A percentile compares a stretch with the other conserved stretches of the same genome.
Conservation (phyloP, 805 yeast species). For the Candida golubevii region DNA sequence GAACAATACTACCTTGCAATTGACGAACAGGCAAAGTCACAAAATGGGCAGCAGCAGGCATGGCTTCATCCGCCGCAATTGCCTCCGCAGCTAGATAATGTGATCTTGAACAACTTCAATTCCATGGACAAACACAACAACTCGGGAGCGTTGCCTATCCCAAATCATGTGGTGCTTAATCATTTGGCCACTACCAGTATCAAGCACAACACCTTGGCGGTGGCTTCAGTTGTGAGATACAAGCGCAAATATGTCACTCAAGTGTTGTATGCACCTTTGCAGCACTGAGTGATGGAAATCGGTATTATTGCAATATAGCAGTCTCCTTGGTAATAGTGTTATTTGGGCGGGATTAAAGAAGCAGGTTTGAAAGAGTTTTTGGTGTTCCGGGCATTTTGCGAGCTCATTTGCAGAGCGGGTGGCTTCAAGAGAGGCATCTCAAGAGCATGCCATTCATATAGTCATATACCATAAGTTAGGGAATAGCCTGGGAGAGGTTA, state of each 20-base stretch:
- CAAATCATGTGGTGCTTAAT: slow-evolving; percentile 90
- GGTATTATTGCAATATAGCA: too few species aligned
- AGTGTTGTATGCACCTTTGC: slow-evolving; percentile 76
- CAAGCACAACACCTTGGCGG: slow-evolving; percentile 89
- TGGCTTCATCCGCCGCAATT: slow-evolving; percentile 89
- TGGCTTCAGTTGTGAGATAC: slow-evolving; percentile 86
- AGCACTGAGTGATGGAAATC: slow-evolving; percentile 2
- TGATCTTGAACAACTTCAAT: slow-evolving; percentile 71
- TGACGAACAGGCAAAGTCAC: slow-evolving; percentile 61
- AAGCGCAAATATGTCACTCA: slow-evolving; percentile 88
- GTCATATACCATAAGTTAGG: too few species aligned
- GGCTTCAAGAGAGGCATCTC: too few species aligned
- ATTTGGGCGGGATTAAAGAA: too few species aligned
- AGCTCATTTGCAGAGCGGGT: too few species aligned
- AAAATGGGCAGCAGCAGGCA: slow-evolving; percentile 53
- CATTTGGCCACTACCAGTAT: slow-evolving; percentile 95
- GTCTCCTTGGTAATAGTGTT: too few species aligned
- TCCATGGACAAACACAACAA: slow-evolving; percentile 67
- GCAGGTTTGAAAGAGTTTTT: too few species aligned
- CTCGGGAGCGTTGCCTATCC: slow-evolving; percentile 86
- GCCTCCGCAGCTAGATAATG: slow-evolving; percentile 95
- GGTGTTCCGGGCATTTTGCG: too few species aligned
- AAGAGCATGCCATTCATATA: too few species aligned
- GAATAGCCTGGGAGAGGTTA: too few species aligned
- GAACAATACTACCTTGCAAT: slow-evolving; percentile 77